These are phyloP conservation scores for Vicia faba DNA, from an alignment of 306 rosid species.

Conservation along the genomic window DNA sequence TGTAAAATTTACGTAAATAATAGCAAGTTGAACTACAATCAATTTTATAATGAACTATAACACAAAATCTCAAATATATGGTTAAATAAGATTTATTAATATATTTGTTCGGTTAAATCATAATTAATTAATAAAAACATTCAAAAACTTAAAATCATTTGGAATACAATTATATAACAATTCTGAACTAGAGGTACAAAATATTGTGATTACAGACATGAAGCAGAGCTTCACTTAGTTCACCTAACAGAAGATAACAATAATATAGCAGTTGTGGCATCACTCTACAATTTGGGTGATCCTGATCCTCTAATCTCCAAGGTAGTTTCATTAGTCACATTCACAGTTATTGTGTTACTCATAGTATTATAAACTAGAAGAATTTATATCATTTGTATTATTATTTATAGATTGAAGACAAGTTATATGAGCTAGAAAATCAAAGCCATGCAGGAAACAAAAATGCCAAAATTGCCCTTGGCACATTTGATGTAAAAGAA, in stretches of 20 bases:
- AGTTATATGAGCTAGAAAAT: constrained; percentile 49
- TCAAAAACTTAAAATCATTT: no score
- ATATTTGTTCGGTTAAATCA: no score
- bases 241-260: constrained; percentile 55
- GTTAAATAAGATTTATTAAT: no score
- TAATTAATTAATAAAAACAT: no score
- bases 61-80: no score
- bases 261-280: constrained; percentile 53
- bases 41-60: no score
- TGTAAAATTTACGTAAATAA: no score
- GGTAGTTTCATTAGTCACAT: constrained; percentile 42
- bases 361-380: background rate
- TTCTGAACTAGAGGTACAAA: background rate
- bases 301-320: constrained; percentile 57
- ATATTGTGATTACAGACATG: constrained; percentile 42
- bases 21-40: no score
- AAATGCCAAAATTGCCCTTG: constrained; percentile 52
- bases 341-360: background rate
- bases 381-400: background rate
- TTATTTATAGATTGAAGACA: constrained; percentile 51
- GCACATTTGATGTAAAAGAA: constrained; percentile 42
- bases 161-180: no score
- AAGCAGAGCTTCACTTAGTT: constrained; percentile 71
- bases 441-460: constrained; percentile 34
- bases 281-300: constrained; percentile 56